A percentile compares a stretch with the other conserved stretches of the same genome.
phyloP scores from a whole-genome alignment of 768 basidiomycete genomes.

The Cubamyces lactineus region DNA sequence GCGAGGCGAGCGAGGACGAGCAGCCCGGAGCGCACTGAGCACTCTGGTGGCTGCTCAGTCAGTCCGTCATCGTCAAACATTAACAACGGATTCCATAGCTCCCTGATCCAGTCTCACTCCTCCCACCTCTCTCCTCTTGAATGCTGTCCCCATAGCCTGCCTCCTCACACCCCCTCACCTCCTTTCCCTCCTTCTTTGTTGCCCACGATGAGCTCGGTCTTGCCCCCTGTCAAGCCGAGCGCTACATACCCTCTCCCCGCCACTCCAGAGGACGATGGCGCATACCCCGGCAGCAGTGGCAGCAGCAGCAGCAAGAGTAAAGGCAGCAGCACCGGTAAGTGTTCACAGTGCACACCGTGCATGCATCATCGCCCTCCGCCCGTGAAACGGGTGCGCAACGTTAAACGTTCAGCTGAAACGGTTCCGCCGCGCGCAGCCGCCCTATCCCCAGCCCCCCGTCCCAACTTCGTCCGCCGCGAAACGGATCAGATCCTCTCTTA shows the following conservation, averaged over 20 bases:
- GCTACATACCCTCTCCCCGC: slow-evolving; percentile 3
- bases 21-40: too few relatives aligned
- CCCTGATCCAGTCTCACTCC: background rate
- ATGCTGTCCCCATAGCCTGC: background rate
- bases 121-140: background rate
- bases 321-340: slow-evolving; percentile 12
- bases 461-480: slow-evolving; percentile 38
- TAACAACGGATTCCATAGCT: slow-evolving; percentile 1
- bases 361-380: background rate
- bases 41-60: background rate
- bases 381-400: background rate
- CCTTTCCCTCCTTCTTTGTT: background rate
- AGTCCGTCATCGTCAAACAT: background rate
- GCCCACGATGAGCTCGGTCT: slow-evolving; percentile 19
- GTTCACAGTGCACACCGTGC: too few relatives aligned
- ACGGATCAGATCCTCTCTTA: slow-evolving; percentile 53
- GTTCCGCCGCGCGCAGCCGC: background rate
- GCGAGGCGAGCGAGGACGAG: too few relatives aligned
- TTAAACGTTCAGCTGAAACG: background rate
- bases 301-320: background rate
- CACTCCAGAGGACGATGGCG: background rate
- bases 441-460: slow-evolving; percentile 25
- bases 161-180: background rate
- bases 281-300: background rate
- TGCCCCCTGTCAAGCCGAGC: slow-evolving; percentile 9